These are phyloP conservation scores for Sindora glabra DNA, from an alignment of 306 rosid species.

Conservation along the genomic window DNA sequence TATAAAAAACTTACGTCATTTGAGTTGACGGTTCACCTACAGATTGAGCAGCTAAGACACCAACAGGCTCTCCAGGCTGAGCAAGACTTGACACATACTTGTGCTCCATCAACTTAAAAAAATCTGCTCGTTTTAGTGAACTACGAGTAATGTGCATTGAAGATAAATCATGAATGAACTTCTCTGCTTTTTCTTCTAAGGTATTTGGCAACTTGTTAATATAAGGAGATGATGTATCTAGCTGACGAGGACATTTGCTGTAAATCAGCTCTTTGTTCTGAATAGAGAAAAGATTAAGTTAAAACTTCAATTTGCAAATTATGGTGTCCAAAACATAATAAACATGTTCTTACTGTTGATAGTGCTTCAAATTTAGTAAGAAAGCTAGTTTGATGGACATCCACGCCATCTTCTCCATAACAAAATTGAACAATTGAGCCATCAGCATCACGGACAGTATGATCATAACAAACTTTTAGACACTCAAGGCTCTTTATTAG, in stretches of 20 bases:
- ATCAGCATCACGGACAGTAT: slow-evolving; percentile 94
- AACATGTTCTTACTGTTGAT: slow-evolving; percentile 43
- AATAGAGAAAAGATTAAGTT: slow-evolving; percentile 18
- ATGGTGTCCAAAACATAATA: neutral
- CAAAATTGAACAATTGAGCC: slow-evolving; percentile 80
- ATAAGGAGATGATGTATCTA: slow-evolving; percentile 53
- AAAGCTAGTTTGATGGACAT: slow-evolving; percentile 87
- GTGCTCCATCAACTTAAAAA: slow-evolving; percentile 80
- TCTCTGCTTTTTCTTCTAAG: slow-evolving; percentile 50
- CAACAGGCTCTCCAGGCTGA: slow-evolving; percentile 96
- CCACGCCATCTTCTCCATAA: slow-evolving; percentile 96
- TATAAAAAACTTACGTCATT: slow-evolving; percentile 65
- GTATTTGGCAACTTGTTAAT: slow-evolving; percentile 60
- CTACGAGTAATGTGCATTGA: slow-evolving; percentile 24
- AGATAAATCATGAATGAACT: slow-evolving; percentile 24
- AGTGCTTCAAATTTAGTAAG: slow-evolving; percentile 68
- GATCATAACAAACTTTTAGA: slow-evolving; percentile 76
- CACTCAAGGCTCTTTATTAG: slow-evolving; percentile 81
- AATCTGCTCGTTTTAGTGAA: slow-evolving; percentile 27
- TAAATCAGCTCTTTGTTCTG: slow-evolving; percentile 73
- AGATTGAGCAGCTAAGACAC: slow-evolving; percentile 91
- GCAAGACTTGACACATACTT: slow-evolving; percentile 82
- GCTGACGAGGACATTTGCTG: slow-evolving; percentile 45
- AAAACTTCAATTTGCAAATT: slow-evolving; percentile 6
- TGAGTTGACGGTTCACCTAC: slow-evolving; percentile 97